Base-by-base conservation (phyloP, 768 basidiomycete species). In the Suillus weaverae region DNA sequence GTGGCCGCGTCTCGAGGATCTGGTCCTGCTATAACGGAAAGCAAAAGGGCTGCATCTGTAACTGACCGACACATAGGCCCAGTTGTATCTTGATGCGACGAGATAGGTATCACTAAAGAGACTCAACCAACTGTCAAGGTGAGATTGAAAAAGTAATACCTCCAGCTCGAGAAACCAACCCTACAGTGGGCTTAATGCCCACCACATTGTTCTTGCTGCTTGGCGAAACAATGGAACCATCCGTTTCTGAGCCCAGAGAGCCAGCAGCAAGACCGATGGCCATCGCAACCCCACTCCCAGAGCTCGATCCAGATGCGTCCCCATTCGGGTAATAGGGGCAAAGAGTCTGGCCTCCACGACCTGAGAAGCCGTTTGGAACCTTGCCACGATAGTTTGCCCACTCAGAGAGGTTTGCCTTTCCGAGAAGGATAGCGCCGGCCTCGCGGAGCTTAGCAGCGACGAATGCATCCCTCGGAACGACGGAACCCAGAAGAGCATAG, bases 111-210 rank as follows among this genome's bases (percentile, higher is more conserved):
- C 5, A 87, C 86, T 86, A 60, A 14, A 55, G 61, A 26, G 60
- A 44, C 14, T 11, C 14, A 59, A 33, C 8, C 18, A 8, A 60
- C 14, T 54, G 65, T 22, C 46, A 16, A 39, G 13, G 6, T 51
- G 11, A 11, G 5, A 9, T 36, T 46, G 36, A 22, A 44, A 10
- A 26, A 30, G 11, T 9, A 51, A 50, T 64, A 84, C 87, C 86
- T 72, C 86, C 87, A 18, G 85, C 83, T 16, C 85, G 79, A 5
- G 86, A 87, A 4, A 85, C 86, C 39, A 86, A 72, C 0, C 87
- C 87, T 10, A 88, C 80, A 3, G 84, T 88, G 0, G 87, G 85
- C 67, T 86, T 87, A 55, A 73, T 75, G 73, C 81, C 79, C 10
- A 79, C 83, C 10, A 84, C 62, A 50, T 83, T 83, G 63, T 80